phyloP scores from a whole-genome alignment of 2,329 filamentous ascomycete genomes.

The Neofusicoccum umdonicola region DNA sequence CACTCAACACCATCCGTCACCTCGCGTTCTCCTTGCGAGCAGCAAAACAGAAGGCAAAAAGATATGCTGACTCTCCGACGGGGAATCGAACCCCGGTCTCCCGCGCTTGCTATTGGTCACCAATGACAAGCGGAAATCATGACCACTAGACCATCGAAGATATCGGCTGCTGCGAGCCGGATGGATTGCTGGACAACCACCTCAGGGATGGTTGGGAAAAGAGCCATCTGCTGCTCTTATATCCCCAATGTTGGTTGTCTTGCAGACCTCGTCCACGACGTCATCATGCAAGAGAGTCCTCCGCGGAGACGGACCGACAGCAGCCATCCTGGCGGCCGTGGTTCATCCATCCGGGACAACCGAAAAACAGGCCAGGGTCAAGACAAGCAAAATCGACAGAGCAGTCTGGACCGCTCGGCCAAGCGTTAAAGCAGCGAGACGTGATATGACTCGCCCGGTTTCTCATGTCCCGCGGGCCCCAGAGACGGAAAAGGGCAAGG shows the following conservation, averaged over 20 bases:
- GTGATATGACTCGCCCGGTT: background rate
- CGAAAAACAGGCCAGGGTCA: background rate
- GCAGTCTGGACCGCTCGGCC: background rate
- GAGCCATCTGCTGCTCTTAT: background rate
- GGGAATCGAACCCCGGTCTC: conserved; percentile 28
- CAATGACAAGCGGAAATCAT: conserved; percentile 3
- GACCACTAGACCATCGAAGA: conserved; percentile 8
- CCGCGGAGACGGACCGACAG: conserved; percentile 1
- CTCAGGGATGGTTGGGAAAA: background rate
- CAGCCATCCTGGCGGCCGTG: background rate
- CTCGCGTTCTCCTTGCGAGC: background rate
- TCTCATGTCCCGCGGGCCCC: background rate
- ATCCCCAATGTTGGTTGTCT: background rate
- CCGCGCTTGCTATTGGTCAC: conserved; percentile 20
- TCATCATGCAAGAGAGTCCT: background rate
- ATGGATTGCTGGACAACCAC: background rate
- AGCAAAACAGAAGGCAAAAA: background rate
- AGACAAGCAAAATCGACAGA: background rate
- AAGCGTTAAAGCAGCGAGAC: conserved; percentile 2
- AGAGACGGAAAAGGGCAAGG: background rate
- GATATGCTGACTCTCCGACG: background rate
- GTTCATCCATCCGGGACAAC: background rate
- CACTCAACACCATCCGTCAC: background rate
- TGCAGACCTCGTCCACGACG: too few species aligned
- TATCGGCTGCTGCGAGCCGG: background rate